These are phyloP conservation scores for Stipa capillata DNA, from an alignment of 176 grass and related monocot species.

Conservation along the genomic window DNA sequence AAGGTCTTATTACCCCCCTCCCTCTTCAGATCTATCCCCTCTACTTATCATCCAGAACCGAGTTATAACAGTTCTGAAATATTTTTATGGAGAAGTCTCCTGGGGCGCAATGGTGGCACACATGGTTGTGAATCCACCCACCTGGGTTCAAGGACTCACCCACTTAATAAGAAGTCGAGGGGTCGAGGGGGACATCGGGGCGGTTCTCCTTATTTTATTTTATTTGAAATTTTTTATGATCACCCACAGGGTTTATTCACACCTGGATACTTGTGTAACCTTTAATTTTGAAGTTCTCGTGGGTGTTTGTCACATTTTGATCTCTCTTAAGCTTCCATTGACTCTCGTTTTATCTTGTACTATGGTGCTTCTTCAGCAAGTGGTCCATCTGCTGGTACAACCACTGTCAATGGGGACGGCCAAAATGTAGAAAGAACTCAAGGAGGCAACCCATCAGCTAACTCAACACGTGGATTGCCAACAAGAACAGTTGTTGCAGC, in stretches of 20 bases:
- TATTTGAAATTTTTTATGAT: background rate
- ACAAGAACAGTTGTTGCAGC: slow-evolving; percentile 62
- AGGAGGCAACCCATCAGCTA: slow-evolving; percentile 22
- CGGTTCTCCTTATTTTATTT: no score
- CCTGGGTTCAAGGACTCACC: no score
- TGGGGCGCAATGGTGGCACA: no score
- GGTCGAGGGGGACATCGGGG: no score
- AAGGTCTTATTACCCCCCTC: no score
- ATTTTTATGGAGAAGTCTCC: no score
- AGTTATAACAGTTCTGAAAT: background rate
- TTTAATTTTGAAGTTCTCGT: background rate
- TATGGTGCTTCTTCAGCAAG: slow-evolving; percentile 35
- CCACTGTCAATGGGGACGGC: background rate
- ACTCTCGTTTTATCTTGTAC: slow-evolving; percentile 3
- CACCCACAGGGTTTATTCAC: background rate
- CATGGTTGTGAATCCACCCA: no score
- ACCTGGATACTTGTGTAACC: background rate
- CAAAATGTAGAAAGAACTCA: slow-evolving; percentile 43
- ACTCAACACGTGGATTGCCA: slow-evolving; percentile 54
- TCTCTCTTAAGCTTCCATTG: background rate
- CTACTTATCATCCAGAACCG: background rate
- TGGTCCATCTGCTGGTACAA: slow-evolving; percentile 34
- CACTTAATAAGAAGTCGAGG: no score
- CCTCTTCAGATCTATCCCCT: background rate
- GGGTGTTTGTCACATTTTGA: background rate